Conservation (phyloP, 495 filamentous ascomycete genomes). For the Collariella sp. region DNA sequence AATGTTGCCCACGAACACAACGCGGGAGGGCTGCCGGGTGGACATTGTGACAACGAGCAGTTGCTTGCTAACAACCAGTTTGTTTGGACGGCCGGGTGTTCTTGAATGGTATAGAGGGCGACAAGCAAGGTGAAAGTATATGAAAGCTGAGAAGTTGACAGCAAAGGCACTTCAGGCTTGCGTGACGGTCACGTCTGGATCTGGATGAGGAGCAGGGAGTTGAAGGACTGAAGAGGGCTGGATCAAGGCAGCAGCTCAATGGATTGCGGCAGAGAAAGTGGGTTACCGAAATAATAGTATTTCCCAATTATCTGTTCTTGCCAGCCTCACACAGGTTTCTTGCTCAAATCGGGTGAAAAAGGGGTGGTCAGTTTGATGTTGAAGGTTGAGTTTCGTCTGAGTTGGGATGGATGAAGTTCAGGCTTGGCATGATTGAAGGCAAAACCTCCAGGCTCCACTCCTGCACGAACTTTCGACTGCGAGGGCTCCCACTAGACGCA, state of each 20-base stretch:
- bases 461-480: too few species aligned
- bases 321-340: not conserved
- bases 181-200: not conserved
- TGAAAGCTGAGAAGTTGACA: not conserved
- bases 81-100: not conserved
- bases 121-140: not conserved
- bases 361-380: not conserved
- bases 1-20: conserved; percentile 80
- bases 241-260: conserved; percentile 1
- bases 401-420: too few species aligned
- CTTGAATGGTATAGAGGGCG: not conserved
- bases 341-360: not conserved
- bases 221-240: not conserved
- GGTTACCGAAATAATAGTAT: conserved; percentile 9
- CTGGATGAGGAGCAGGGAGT: not conserved
- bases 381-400: not conserved
- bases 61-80: not conserved
- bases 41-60: conserved; percentile 35
- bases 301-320: not conserved
- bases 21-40: conserved; percentile 41
- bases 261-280: conserved; percentile 7
- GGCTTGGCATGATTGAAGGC: too few species aligned
- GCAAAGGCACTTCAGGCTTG: not conserved
- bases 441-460: too few species aligned
- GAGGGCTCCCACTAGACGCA: too few species aligned